Base-by-base conservation (phyloP, 2,329 filamentous ascomycete genomes). In the Fusarium oxysporum region DNA sequence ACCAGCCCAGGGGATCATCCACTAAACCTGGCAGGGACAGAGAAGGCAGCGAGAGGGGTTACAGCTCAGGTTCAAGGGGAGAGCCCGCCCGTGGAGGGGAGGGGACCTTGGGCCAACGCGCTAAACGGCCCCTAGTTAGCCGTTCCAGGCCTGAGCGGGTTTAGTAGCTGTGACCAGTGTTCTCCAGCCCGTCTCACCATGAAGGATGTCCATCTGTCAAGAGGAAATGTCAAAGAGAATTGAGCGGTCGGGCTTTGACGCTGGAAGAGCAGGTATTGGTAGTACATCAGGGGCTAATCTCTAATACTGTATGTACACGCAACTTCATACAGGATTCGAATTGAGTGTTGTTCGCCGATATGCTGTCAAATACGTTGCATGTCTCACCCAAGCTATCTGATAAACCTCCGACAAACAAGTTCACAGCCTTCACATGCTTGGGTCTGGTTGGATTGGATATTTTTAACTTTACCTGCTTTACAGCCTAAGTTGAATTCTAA, bases 91-190 rank as follows among this genome's bases (percentile, higher is more conserved):
- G 48, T 51, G 48, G 48, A 51, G 32, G 50, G 23, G 19, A 40
- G 25, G 51, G 51, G 51, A 40, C 54, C 41, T 48, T 53, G 66
- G 71, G 64, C 67, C 35, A 69, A 33, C 38, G 44, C 71, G 53
- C 71, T 73, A 73, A 73, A 74, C 59, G 68, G 71, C 71, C 55
- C 67, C 71, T 73, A 74, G 41, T 53, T 38, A 73, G 44, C 67
- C 62, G 71, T 74, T 74, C 71, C 68, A 74, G 55, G 63, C 63
- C 40, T 48, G 63, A 53, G 57, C 53, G 56, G 68, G 62, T 60
- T 40, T 65, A 68, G 71, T 33, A 61, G 40, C 45, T 54, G 53
- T 51, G 41, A 54, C 56, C 53, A 63, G 62, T n/a, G 30, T 23
- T 44, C 25, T 32, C 25, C 25, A 55, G 37, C 16, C 25, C 37